Conservation (phyloP, 441 rosid species). For the Adansonia madagascariensis region DNA sequence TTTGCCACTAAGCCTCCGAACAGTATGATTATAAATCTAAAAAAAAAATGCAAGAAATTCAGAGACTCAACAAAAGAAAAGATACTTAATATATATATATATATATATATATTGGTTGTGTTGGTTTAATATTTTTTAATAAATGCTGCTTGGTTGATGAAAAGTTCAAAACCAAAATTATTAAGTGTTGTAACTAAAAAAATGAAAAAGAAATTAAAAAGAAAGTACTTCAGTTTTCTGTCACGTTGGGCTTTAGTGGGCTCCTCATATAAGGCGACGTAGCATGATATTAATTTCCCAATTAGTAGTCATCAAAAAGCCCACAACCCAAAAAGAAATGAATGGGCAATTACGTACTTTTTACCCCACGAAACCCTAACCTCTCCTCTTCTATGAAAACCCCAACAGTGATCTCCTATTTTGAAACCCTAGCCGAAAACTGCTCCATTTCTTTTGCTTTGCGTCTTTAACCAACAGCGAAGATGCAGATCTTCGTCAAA, state of each 20-base stretch:
- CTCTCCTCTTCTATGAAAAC: background rate
- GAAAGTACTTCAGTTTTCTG: too few relatives aligned
- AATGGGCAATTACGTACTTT: conserved; percentile 7
- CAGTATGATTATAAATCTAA: too few relatives aligned
- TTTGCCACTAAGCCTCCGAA: too few relatives aligned
- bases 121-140: too few relatives aligned
- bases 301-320: background rate
- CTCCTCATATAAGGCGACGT: background rate
- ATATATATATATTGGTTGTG: too few relatives aligned
- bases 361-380: background rate
- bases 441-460: background rate
- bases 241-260: background rate
- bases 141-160: too few relatives aligned
- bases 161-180: too few relatives aligned
- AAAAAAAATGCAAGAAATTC: too few relatives aligned
- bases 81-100: too few relatives aligned
- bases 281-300: background rate
- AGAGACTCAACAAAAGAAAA: too few relatives aligned
- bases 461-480: background rate
- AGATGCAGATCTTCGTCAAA: conserved; percentile 94
- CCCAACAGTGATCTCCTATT: background rate
- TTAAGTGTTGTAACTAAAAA: too few relatives aligned
- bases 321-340: background rate
- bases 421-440: background rate
- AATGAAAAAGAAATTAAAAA: too few relatives aligned